phyloP scores from a whole-genome alignment of 176 grass and related monocot genomes.

The Avena insularis region DNA sequence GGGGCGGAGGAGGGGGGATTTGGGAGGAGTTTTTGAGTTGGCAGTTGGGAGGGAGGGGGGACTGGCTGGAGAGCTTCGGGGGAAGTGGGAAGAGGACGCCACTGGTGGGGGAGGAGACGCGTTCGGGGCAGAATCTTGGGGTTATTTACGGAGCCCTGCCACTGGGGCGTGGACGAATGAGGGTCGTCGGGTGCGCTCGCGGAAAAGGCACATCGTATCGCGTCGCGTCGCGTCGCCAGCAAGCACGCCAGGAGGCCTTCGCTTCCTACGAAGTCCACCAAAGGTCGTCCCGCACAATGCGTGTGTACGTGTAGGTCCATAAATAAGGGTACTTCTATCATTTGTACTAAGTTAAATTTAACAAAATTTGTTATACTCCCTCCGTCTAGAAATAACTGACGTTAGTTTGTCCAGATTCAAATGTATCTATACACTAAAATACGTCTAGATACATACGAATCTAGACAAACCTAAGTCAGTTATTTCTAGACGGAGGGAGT shows the following conservation, averaged over 20 bases:
- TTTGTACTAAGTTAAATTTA: too few species aligned
- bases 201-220: neutral
- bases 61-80: neutral
- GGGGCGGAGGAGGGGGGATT: neutral
- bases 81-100: constrained; percentile 41
- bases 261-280: neutral
- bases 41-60: neutral
- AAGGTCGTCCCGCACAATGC: neutral
- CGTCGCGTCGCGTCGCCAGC: neutral
- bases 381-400: too few species aligned
- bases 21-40: constrained; percentile 31
- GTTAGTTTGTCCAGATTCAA: too few species aligned
- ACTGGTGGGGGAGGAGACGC: neutral
- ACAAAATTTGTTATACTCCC: too few species aligned
- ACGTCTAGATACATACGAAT: too few species aligned
- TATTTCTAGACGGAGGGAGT: too few species aligned
- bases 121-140: neutral
- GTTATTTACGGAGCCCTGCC: constrained; percentile 44
- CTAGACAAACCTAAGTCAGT: too few species aligned
- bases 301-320: too few species aligned
- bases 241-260: neutral
- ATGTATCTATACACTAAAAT: too few species aligned
- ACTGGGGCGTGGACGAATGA: neutral
- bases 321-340: too few species aligned
- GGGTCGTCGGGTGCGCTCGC: neutral